A percentile compares a stretch with the other conserved stretches of the same genome.
Conservation (phyloP, 179 eudicot genomes). For the Amaranthus tricolor region DNA sequence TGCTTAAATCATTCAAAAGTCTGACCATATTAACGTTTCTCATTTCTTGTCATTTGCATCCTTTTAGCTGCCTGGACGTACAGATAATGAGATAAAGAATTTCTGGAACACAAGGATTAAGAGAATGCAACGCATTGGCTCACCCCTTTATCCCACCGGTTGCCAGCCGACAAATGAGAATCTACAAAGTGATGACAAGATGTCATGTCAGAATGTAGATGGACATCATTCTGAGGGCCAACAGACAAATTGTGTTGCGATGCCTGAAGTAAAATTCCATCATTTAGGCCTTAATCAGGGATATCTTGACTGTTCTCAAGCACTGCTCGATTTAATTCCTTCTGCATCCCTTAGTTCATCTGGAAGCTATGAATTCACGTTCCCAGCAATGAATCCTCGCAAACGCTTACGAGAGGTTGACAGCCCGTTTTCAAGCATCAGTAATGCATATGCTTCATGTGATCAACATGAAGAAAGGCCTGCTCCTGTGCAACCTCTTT, state of each 20-base stretch:
- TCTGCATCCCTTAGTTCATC: slow-evolving; percentile 15
- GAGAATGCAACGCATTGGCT: slow-evolving; percentile 61
- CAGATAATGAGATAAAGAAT: slow-evolving; percentile 74
- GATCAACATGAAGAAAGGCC: slow-evolving; percentile 22
- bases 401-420: slow-evolving; percentile 53
- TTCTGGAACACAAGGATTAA: slow-evolving; percentile 71
- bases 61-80: slow-evolving; percentile 74
- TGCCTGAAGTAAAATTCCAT: slow-evolving; percentile 52
- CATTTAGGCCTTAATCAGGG: slow-evolving; percentile 37
- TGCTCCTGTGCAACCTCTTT: slow-evolving; percentile 34
- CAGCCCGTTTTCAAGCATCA: slow-evolving; percentile 15
- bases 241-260: slow-evolving; percentile 32
- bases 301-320: slow-evolving; percentile 26
- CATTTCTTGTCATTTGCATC: neutral
- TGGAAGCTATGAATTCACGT: neutral
- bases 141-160: slow-evolving; percentile 61
- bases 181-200: slow-evolving; percentile 6
- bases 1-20: too few species aligned
- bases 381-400: slow-evolving; percentile 32
- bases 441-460: slow-evolving; percentile 31
- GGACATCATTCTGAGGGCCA: slow-evolving; percentile 36
- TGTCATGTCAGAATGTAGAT: slow-evolving; percentile 32
- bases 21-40: too few species aligned
- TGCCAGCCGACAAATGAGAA: slow-evolving; percentile 42
- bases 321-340: neutral